Percentiles rank a stretch among this genome's conserved stretches.
These are phyloP conservation scores for Gymnopus androsaceus DNA, from an alignment of 1,284 basidiomycete species.

Conservation along the genomic window DNA sequence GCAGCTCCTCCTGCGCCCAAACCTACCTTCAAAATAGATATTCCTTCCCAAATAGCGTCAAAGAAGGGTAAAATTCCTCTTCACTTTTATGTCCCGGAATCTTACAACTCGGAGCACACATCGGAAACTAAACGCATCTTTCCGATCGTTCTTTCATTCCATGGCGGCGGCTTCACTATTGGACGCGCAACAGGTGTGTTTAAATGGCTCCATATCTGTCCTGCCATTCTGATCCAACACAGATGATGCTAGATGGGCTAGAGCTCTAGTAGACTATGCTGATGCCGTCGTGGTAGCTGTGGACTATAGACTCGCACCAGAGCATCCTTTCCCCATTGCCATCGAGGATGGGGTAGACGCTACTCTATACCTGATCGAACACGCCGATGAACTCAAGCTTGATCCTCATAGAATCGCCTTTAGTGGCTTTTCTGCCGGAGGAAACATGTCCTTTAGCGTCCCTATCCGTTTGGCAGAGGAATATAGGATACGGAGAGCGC, in stretches of 20 bases:
- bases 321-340: constrained; percentile 72
- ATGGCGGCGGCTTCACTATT: constrained; percentile 21
- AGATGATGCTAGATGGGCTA: constrained; percentile 19
- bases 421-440: constrained; percentile 19
- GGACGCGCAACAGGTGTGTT: constrained; percentile 16
- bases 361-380: constrained; percentile 33
- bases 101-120: constrained; percentile 8
- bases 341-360: constrained; percentile 72
- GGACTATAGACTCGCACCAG: constrained; percentile 78
- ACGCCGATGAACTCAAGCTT: constrained; percentile 33
- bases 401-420: constrained; percentile 49
- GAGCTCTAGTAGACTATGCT: constrained; percentile 27
- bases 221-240: no score
- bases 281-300: constrained; percentile 54
- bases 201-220: no score
- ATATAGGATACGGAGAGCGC: constrained; percentile 1
- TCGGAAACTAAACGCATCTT: neutral
- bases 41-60: constrained; percentile 9
- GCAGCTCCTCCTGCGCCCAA: constrained; percentile 14
- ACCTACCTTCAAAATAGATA: constrained; percentile 11
- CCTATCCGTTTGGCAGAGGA: constrained; percentile 17
- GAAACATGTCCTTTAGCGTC: constrained; percentile 19
- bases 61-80: constrained; percentile 13
- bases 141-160: constrained; percentile 19
- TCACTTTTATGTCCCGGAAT: constrained; percentile 17